Evolutionary conservation across 129 eudicot species (phyloP).

Genomic region (Escallonia herrerae): DNA sequence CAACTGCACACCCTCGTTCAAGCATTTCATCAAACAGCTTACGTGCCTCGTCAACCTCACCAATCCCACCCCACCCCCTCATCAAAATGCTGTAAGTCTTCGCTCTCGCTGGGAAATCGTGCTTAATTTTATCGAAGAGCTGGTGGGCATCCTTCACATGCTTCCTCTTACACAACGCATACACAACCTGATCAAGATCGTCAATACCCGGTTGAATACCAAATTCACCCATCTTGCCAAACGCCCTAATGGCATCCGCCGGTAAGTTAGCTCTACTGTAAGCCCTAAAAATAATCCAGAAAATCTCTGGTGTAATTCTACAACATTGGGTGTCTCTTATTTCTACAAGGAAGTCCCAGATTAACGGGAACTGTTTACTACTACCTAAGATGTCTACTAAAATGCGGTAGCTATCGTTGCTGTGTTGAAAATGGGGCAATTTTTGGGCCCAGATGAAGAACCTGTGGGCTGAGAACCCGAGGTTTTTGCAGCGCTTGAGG

Average conservation of each 20-base stretch:
- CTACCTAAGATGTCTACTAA: constrained; percentile 60
- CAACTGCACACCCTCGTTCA: constrained; percentile 48
- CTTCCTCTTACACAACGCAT: constrained; percentile 61
- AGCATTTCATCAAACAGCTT: constrained; percentile 87
- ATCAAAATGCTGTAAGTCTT: constrained; percentile 75
- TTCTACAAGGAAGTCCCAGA: constrained; percentile 83
- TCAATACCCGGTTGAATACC: constrained; percentile 41
- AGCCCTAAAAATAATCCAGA: constrained; percentile 62
- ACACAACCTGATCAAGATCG: constrained; percentile 73
- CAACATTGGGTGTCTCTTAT: constrained; percentile 28
- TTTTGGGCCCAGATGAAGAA: constrained; percentile 67
- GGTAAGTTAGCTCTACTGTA: constrained; percentile 77
- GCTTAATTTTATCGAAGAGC: constrained; percentile 56
- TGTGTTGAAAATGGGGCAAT: constrained; percentile 49
- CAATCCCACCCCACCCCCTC: constrained; percentile 70
- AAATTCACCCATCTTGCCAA: constrained; percentile 61
- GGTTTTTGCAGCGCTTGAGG: constrained; percentile 73
- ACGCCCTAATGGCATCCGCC: constrained; percentile 73
- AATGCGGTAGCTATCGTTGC: constrained; percentile 39
- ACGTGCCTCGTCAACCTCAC: constrained; percentile 43
- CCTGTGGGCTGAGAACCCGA: constrained; percentile 73
- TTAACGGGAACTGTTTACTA: constrained; percentile 71
- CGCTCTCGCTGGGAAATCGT: constrained; percentile 24
- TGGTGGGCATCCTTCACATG: constrained; percentile 68
- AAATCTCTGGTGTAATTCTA: constrained; percentile 31